A percentile compares a stretch with the other conserved stretches of the same genome.
Conservation (phyloP, 768 basidiomycete species). For the Clitopilus passeckerianus region DNA sequence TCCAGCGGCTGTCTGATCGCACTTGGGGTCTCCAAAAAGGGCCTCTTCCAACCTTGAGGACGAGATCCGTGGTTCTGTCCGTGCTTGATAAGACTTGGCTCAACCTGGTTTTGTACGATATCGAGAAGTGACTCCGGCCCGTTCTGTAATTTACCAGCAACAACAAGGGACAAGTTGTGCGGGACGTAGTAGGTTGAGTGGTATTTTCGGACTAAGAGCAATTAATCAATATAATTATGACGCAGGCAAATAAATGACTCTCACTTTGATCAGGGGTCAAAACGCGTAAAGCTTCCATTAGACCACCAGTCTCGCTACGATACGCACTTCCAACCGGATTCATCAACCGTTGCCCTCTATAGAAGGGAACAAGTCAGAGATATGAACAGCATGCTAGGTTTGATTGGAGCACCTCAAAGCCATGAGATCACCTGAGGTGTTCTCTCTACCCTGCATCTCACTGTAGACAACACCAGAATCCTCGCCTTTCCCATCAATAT, state of each 20-base stretch:
- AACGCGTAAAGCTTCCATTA: conserved; percentile 87
- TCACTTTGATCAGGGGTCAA: conserved; percentile 87
- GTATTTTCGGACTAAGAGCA: conserved; percentile 72
- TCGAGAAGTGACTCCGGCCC: conserved; percentile 73
- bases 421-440: conserved; percentile 90
- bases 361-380: not conserved
- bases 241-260: conserved; percentile 7
- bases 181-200: conserved; percentile 90
- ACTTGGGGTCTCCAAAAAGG: conserved; percentile 86
- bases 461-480: conserved; percentile 96
- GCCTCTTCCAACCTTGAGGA: conserved; percentile 86
- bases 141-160: conserved; percentile 79
- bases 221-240: conserved; percentile 2
- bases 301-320: conserved; percentile 93
- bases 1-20: conserved; percentile 50
- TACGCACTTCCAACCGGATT: conserved; percentile 85
- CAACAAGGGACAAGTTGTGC: conserved; percentile 87
- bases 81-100: conserved; percentile 76
- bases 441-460: conserved; percentile 96
- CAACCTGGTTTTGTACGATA: conserved; percentile 78
- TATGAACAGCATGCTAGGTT: not conserved
- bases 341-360: conserved; percentile 72
- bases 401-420: conserved; percentile 57
- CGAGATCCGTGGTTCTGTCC: conserved; percentile 63
- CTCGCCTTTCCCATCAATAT: conserved; percentile 86